A percentile compares a stretch with the other conserved stretches of the same genome.
These are phyloP conservation scores for Colletotrichum kahawae DNA, from an alignment of 2,329 filamentous ascomycete genomes.

Conservation along the genomic window DNA sequence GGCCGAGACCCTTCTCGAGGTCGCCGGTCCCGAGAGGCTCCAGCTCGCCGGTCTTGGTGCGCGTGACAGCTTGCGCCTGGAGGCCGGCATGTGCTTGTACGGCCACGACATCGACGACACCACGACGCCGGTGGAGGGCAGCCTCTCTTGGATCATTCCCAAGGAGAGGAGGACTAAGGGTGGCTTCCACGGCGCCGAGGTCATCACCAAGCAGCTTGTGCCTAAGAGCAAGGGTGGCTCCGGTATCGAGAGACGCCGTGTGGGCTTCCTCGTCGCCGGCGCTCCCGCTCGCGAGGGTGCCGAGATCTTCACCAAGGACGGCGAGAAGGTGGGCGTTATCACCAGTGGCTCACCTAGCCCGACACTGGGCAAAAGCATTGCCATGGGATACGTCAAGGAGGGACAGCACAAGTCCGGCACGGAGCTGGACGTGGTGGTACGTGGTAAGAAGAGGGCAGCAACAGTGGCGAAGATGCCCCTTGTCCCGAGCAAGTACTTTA, in stretches of 20 bases:
- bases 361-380: conserved; percentile 86
- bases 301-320: conserved; percentile 70
- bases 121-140: conserved; percentile 64
- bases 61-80: conserved; percentile 88
- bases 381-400: conserved; percentile 90
- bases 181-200: conserved; percentile 84
- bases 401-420: conserved; percentile 85
- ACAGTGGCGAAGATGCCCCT: conserved; percentile 90
- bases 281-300: conserved; percentile 91
- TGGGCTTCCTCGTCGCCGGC: conserved; percentile 84
- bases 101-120: conserved; percentile 92
- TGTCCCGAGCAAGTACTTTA: conserved; percentile 79
- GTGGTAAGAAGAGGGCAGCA: conserved; percentile 77
- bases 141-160: conserved; percentile 79
- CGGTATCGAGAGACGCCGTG: conserved; percentile 73
- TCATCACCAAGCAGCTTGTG: conserved; percentile 78
- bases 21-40: conserved; percentile 67
- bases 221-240: conserved; percentile 73
- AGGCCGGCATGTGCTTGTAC: conserved; percentile 99
- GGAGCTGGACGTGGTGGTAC: conserved; percentile 77
- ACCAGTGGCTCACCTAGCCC: conserved; percentile 93
- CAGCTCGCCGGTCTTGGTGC: conserved; percentile 89
- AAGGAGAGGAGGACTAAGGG: conserved; percentile 72
- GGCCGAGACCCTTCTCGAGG: conserved; percentile 60
- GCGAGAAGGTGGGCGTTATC: conserved; percentile 75